phyloP scores from a whole-genome alignment of 768 basidiomycete species.

The Nidularia pulvinata region DNA sequence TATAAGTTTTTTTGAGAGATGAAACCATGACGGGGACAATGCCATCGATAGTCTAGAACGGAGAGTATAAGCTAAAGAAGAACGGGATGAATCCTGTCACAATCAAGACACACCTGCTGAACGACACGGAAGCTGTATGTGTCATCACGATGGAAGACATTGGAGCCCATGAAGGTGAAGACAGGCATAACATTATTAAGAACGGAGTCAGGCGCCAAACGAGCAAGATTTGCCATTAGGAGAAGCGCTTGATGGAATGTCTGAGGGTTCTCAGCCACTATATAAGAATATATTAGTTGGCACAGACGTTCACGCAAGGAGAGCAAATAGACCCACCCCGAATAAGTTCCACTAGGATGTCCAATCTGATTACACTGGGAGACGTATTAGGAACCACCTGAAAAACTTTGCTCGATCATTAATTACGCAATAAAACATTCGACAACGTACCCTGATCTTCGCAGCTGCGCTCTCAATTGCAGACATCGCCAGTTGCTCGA shows the following conservation, averaged over 20 bases:
- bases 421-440: not conserved
- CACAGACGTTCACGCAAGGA: not conserved
- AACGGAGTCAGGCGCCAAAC: constrained; percentile 87
- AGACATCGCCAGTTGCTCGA: constrained; percentile 84
- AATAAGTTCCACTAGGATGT: constrained; percentile 87
- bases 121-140: constrained; percentile 94
- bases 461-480: constrained; percentile 69
- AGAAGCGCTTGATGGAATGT: constrained; percentile 93
- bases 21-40: constrained; percentile 93
- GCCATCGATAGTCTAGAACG: constrained; percentile 79
- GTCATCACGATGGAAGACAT: constrained; percentile 95
- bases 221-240: constrained; percentile 81
- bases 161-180: constrained; percentile 99
- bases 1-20: constrained; percentile 64
- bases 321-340: constrained; percentile 47
- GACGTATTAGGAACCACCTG: constrained; percentile 31
- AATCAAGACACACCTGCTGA: constrained; percentile 62
- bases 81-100: not conserved
- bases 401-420: constrained; percentile 39
- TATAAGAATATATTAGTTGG: constrained; percentile 1
- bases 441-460: constrained; percentile 47
- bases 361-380: constrained; percentile 68
- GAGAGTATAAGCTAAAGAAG: not conserved
- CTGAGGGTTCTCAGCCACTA: constrained; percentile 90
- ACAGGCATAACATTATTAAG: constrained; percentile 97